phyloP scores from a whole-genome alignment of 371 early-diverging fungal species.

The Thermomucor indicae-seudaticae region DNA sequence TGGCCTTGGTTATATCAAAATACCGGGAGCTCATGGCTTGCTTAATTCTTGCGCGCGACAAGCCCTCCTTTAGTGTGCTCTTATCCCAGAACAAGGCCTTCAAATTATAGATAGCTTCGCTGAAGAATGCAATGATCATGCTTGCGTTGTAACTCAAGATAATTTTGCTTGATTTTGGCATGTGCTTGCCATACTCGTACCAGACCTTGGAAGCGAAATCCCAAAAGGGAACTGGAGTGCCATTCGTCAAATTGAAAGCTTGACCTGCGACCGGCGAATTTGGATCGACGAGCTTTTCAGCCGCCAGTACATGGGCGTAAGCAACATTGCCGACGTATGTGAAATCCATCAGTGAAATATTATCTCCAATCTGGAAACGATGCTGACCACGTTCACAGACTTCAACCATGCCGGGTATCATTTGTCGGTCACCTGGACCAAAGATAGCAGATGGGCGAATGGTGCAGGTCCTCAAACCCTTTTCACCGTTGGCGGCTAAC shows the following conservation, averaged over 20 bases:
- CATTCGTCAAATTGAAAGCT: constrained; percentile 91
- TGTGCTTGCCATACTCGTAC: constrained; percentile 49
- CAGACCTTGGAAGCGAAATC: constrained; percentile 72
- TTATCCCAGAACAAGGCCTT: constrained; percentile 44
- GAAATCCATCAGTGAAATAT: constrained; percentile 83
- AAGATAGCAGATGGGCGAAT: constrained; percentile 91
- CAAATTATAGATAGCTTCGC: constrained; percentile 42
- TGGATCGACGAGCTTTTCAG: constrained; percentile 61
- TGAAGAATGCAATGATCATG: constrained; percentile 49
- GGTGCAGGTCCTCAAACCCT: constrained; percentile 70
- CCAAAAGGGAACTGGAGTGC: constrained; percentile 92
- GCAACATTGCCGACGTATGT: constrained; percentile 94
- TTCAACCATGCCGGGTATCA: constrained; percentile 73
- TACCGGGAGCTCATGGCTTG: constrained; percentile 75
- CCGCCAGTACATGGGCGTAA: constrained; percentile 86
- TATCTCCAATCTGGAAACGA: constrained; percentile 84
- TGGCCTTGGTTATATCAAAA: constrained; percentile 79
- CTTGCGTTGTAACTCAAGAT: constrained; percentile 41
- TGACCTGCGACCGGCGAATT: constrained; percentile 51
- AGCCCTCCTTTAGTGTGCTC: constrained; percentile 48
- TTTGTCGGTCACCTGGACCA: constrained; percentile 89
- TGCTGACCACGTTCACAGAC: constrained; percentile 70
- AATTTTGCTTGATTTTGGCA: constrained; percentile 41
- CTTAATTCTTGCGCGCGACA: constrained; percentile 64
- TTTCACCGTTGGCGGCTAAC: constrained; percentile 69